Conservation (phyloP, 2,329 filamentous ascomycete species). For the Aspergillus fructus region DNA sequence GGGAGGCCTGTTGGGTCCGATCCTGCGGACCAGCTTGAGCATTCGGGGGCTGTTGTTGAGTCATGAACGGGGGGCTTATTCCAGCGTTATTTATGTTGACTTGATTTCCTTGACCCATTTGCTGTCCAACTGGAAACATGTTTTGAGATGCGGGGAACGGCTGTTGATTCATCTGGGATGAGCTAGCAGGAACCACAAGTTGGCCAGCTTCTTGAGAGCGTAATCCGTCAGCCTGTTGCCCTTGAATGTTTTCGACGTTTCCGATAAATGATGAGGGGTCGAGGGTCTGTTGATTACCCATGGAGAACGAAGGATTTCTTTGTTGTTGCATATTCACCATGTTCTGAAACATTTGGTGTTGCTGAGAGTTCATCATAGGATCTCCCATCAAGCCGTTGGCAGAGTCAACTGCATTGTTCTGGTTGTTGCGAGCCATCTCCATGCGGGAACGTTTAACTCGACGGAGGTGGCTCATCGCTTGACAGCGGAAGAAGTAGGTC, state of each 20-base stretch:
- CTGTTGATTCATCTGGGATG: constrained; percentile 49
- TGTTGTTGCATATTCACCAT: constrained; percentile 36
- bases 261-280: constrained; percentile 42
- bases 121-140: constrained; percentile 41
- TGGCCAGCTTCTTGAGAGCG: constrained; percentile 62
- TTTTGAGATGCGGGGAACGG: constrained; percentile 44
- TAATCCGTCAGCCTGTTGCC: constrained; percentile 62
- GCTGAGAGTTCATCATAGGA: constrained; percentile 39
- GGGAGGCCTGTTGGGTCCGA: constrained; percentile 36
- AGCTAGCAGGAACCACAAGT: constrained; percentile 64
- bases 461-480: constrained; percentile 46
- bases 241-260: constrained; percentile 56
- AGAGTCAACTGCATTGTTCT: constrained; percentile 29
- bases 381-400: constrained; percentile 37
- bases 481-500: constrained; percentile 51
- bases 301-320: constrained; percentile 35
- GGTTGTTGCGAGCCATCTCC: constrained; percentile 31
- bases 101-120: constrained; percentile 40
- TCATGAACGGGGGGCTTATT: constrained; percentile 41
- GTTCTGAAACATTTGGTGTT: constrained; percentile 43
- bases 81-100: constrained; percentile 35
- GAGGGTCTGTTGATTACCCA: constrained; percentile 31
- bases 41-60: constrained; percentile 44
- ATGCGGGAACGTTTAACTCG: constrained; percentile 32
- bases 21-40: constrained; percentile 46